Conservation (phyloP, 495 filamentous ascomycete genomes). For the Podospora australis region DNA sequence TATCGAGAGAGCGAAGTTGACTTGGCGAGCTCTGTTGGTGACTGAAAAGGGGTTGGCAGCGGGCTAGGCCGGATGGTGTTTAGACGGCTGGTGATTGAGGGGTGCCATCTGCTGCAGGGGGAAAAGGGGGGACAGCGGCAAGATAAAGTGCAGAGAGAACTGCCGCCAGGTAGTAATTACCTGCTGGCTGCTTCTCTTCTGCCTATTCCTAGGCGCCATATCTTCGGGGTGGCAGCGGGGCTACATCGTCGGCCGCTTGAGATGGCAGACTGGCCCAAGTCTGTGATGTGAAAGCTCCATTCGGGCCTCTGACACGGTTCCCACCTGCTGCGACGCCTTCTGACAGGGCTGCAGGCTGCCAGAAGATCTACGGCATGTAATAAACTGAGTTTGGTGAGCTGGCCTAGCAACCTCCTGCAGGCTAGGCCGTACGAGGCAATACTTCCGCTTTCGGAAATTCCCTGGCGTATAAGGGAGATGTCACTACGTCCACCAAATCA, state of each 20-base stretch:
- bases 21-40: too few relatives aligned
- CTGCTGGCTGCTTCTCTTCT: too few relatives aligned
- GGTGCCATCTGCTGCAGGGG: too few relatives aligned
- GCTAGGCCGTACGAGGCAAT: slow-evolving; percentile 10
- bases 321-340: background rate
- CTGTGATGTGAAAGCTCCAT: background rate
- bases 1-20: slow-evolving; percentile 4
- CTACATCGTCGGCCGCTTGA: background rate
- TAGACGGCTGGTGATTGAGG: too few relatives aligned
- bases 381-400: background rate
- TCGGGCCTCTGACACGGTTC: background rate
- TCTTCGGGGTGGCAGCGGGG: too few relatives aligned
- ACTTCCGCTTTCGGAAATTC: slow-evolving; percentile 7
- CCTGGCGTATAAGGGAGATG: background rate
- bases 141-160: too few relatives aligned
- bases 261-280: background rate
- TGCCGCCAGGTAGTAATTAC: too few relatives aligned
- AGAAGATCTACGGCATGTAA: background rate
- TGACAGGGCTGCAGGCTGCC: background rate
- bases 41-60: background rate
- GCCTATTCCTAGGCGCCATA: too few relatives aligned
- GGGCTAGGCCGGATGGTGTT: too few relatives aligned
- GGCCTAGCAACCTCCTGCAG: background rate
- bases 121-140: background rate
- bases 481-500: slow-evolving; percentile 1